phyloP scores from a whole-genome alignment of 2,329 filamentous ascomycete genomes.

The Tolypocladium tundrense region DNA sequence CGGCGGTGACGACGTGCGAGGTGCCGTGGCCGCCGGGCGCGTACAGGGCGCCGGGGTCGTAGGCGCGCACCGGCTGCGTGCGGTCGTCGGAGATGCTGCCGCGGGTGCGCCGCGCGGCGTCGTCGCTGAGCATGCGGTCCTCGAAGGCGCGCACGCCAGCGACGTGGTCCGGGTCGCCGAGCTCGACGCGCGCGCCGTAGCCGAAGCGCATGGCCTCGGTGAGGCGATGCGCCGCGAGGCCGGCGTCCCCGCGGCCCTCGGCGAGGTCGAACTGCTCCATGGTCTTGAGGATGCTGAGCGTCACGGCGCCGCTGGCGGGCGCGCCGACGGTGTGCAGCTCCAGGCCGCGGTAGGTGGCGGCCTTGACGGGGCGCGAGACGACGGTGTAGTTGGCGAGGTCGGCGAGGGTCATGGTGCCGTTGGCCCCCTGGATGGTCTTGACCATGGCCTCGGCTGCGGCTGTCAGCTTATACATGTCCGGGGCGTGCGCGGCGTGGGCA shows the following conservation, averaged over 20 bases:
- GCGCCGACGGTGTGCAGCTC: conserved; percentile 60
- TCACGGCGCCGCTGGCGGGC: conserved; percentile 69
- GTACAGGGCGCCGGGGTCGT: conserved; percentile 60
- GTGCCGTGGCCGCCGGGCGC: conserved; percentile 63
- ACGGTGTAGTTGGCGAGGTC: conserved; percentile 67
- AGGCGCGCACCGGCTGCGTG: conserved; percentile 63
- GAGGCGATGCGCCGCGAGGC: conserved; percentile 70
- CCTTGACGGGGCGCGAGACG: conserved; percentile 52
- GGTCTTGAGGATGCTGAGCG: conserved; percentile 68
- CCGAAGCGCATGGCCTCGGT: conserved; percentile 85
- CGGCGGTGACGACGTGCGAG: conserved; percentile 62
- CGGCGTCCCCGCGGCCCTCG: conserved; percentile 34
- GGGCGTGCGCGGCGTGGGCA: neutral
- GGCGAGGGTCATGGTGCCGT: conserved; percentile 77
- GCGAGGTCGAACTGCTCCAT: conserved; percentile 63
- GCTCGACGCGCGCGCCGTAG: conserved; percentile 66
- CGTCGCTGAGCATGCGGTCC: conserved; percentile 51
- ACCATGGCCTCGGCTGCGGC: conserved; percentile 61
- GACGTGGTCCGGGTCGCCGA: conserved; percentile 77
- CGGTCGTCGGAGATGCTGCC: conserved; percentile 58
- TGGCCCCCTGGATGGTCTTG: conserved; percentile 51
- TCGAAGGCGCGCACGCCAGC: conserved; percentile 54
- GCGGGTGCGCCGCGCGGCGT: conserved; percentile 49
- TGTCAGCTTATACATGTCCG: conserved; percentile 4
- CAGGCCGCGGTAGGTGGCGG: conserved; percentile 58